phyloP scores from a whole-genome alignment of 108 stramenopile species.

The Discostella pseudostelligera region DNA sequence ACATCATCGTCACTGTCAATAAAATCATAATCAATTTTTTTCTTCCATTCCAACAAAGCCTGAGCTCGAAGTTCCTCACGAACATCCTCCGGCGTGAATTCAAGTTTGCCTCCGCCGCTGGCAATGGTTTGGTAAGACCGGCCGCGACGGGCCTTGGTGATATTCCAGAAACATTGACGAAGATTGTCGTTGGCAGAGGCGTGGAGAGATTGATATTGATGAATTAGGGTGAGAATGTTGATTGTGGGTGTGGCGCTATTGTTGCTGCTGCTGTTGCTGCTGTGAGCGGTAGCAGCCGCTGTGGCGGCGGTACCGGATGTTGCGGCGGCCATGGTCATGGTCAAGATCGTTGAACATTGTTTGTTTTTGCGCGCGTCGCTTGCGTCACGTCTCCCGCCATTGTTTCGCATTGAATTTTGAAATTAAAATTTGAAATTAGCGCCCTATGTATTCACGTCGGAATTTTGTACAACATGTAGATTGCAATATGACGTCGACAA shows the following conservation, averaged over 20 bases:
- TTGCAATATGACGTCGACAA: too few relatives aligned
- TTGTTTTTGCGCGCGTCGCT: too few relatives aligned
- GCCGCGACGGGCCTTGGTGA: slow-evolving; percentile 42
- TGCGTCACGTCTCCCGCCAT: too few relatives aligned
- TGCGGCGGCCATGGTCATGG: too few relatives aligned
- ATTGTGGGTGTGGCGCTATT: slow-evolving; percentile 10
- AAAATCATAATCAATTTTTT: background rate
- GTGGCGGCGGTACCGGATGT: too few relatives aligned
- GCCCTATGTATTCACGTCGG: too few relatives aligned
- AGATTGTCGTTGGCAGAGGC: slow-evolving; percentile 12
- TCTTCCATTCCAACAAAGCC: slow-evolving; percentile 26
- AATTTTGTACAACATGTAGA: too few relatives aligned
- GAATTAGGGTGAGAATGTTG: slow-evolving; percentile 36
- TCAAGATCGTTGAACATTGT: too few relatives aligned
- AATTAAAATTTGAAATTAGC: too few relatives aligned
- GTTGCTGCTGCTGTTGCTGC: too few relatives aligned
- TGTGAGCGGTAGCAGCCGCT: too few relatives aligned
- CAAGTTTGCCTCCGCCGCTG: slow-evolving; percentile 11
- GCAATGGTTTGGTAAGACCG: slow-evolving; percentile 36
- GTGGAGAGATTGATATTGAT: slow-evolving; percentile 30
- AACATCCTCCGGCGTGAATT: slow-evolving; percentile 31
- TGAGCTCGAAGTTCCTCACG: slow-evolving; percentile 33
- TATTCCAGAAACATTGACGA: slow-evolving; percentile 24
- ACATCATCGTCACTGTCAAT: background rate
- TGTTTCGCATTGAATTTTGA: too few relatives aligned